A percentile compares a stretch with the other conserved stretches of the same genome.
Conservation (phyloP, 2,329 filamentous ascomycete species). For the Calonectria naviculata region DNA sequence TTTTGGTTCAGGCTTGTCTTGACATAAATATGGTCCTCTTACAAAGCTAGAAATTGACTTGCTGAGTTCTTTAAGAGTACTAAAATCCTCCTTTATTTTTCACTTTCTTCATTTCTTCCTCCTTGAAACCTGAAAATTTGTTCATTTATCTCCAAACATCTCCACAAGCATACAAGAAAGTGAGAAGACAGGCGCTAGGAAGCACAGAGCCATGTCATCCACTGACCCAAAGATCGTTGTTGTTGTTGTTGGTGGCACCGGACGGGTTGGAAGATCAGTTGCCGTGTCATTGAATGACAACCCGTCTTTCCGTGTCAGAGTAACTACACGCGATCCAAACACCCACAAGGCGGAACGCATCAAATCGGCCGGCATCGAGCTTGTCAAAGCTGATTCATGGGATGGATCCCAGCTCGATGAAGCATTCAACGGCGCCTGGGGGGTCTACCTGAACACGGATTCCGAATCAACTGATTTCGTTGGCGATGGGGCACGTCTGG, state of each 20-base stretch:
- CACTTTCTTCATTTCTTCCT: too few species aligned
- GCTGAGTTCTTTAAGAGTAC: too few species aligned
- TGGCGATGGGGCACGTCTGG: conserved; percentile 30
- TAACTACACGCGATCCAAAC: conserved; percentile 3
- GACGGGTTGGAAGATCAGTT: not conserved
- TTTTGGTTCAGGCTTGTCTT: too few species aligned
- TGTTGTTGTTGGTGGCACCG: not conserved
- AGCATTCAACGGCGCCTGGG: conserved; percentile 27
- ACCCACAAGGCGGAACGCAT: not conserved
- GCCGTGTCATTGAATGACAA: not conserved
- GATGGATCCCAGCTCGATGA: not conserved
- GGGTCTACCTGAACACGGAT: conserved; percentile 28
- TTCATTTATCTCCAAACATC: too few species aligned
- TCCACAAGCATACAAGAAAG: too few species aligned
- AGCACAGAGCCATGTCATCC: too few species aligned
- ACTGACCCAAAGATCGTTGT: too few species aligned
- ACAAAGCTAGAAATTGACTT: too few species aligned
- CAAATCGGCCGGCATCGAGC: not conserved
- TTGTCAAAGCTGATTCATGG: conserved; percentile 14
- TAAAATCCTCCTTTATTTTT: too few species aligned
- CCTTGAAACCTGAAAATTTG: too few species aligned
- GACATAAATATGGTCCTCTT: too few species aligned
- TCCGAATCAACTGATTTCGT: conserved; percentile 26
- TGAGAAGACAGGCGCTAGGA: too few species aligned
- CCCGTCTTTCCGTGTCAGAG: not conserved